phyloP scores from a whole-genome alignment of 352 stramenopile species.

The Phytophthora nicotianae region DNA sequence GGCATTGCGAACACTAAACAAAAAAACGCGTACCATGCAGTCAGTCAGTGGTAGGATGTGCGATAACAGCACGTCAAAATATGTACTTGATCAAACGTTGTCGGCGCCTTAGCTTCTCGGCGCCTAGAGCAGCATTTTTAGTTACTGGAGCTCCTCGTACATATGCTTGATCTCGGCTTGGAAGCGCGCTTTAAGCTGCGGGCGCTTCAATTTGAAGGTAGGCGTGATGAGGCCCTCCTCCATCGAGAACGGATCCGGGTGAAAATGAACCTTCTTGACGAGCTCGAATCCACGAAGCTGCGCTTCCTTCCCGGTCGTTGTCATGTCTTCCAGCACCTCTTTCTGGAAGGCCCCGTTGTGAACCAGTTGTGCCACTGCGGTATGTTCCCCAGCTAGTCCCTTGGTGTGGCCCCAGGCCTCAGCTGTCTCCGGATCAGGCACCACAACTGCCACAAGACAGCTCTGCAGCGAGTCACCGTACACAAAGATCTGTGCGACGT shows the following conservation, averaged over 20 bases:
- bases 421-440: slow-evolving; percentile 75
- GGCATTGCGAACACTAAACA: no score
- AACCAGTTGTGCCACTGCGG: slow-evolving; percentile 41
- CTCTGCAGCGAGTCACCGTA: slow-evolving; percentile 96
- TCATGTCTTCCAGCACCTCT: slow-evolving; percentile 80
- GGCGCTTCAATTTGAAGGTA: slow-evolving; percentile 96
- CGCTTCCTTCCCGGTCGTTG: slow-evolving; percentile 48
- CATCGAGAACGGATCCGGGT: slow-evolving; percentile 85
- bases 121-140: not conserved
- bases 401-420: slow-evolving; percentile 55
- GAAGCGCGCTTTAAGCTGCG: slow-evolving; percentile 60
- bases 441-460: slow-evolving; percentile 93
- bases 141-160: slow-evolving; percentile 51
- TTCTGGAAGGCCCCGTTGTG: slow-evolving; percentile 56
- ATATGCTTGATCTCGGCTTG: slow-evolving; percentile 54
- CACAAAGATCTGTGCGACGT: slow-evolving; percentile 95
- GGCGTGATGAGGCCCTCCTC: slow-evolving; percentile 94
- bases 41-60: no score
- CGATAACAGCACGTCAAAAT: not conserved
- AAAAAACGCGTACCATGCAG: no score
- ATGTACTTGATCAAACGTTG: slow-evolving; percentile 9
- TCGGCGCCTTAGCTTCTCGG: not conserved
- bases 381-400: slow-evolving; percentile 39
- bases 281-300: slow-evolving; percentile 93
- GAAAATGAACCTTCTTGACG: slow-evolving; percentile 88